A percentile compares a stretch with the other conserved stretches of the same genome.
phyloP scores from a whole-genome alignment of 805 yeast genomes.

The Hanseniaspora jakobsenii region DNA sequence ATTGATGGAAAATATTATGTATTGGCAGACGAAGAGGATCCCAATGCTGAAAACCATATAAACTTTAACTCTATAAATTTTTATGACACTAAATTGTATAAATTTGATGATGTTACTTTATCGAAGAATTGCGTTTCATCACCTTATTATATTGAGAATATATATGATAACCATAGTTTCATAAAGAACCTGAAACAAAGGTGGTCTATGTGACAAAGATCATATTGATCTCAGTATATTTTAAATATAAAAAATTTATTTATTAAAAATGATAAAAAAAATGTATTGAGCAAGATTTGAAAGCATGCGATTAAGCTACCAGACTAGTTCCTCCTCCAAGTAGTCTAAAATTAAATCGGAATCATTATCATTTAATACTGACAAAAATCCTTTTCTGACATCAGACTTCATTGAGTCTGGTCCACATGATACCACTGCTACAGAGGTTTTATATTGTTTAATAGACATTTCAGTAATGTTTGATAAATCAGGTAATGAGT shows the following conservation, averaged over 20 bases:
- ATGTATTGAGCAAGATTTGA: too few relatives aligned
- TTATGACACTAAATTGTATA: slow-evolving; percentile 22
- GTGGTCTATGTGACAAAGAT: slow-evolving; percentile 2
- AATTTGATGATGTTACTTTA: slow-evolving; percentile 14
- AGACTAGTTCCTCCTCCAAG: slow-evolving; percentile 6
- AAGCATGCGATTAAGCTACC: too few relatives aligned
- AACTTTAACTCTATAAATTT: slow-evolving; percentile 10
- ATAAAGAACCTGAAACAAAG: slow-evolving; percentile 21
- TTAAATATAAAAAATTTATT: not conserved
- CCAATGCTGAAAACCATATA: not conserved
- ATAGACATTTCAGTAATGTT: not conserved
- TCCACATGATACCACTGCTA: slow-evolving; percentile 10
- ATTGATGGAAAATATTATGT: not conserved
- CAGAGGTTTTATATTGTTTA: not conserved
- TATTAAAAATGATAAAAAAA: too few relatives aligned
- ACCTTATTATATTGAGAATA: slow-evolving; percentile 22
- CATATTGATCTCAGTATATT: too few relatives aligned
- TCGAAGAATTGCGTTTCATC: slow-evolving; percentile 15
- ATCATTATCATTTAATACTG: not conserved
- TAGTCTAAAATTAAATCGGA: not conserved
- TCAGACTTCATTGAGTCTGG: slow-evolving; percentile 4
- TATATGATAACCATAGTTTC: slow-evolving; percentile 26
- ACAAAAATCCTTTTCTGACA: not conserved
- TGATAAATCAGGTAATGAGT: not conserved
- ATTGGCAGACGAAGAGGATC: not conserved